Percentiles rank a stretch among this genome's conserved stretches.
Evolutionary conservation across 176 grass and related monocot species (phyloP).

Genomic region (Alopecurus myosuroides): DNA sequence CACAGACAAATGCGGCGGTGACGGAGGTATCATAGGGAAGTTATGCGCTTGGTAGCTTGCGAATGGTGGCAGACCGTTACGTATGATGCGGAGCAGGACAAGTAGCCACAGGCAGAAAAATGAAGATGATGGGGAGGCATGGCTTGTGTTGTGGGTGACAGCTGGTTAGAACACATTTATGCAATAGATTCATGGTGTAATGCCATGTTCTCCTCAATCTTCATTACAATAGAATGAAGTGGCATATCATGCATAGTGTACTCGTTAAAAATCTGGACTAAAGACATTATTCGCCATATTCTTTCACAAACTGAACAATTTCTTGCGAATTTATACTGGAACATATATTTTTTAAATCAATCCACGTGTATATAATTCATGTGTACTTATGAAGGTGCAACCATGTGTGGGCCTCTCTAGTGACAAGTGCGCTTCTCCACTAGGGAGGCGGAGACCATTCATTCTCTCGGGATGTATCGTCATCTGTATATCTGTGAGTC

Average conservation of each 20-base stretch:
- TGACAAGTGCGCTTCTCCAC: slow-evolving; percentile 57
- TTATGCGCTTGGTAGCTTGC: too few species aligned
- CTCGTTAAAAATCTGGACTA: neutral
- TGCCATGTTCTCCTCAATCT: neutral
- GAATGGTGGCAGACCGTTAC: too few species aligned
- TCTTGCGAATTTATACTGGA: neutral
- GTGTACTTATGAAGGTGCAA: slow-evolving; percentile 36
- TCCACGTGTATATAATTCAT: fast-evolving
- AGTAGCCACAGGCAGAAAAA: too few species aligned
- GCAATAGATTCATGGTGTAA: neutral
- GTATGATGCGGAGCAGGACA: too few species aligned
- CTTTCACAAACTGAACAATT: neutral
- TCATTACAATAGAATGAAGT: neutral
- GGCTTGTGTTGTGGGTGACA: too few species aligned
- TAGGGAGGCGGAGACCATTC: slow-evolving; percentile 66
- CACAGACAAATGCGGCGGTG: too few species aligned
- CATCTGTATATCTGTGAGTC: slow-evolving; percentile 60
- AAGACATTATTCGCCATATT: neutral
- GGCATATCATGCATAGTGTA: neutral
- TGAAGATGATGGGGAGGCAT: too few species aligned
- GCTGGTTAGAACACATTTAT: neutral
- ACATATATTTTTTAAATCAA: neutral
- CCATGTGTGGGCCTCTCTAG: slow-evolving; percentile 65
- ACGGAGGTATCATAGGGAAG: too few species aligned
- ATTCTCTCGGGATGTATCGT: slow-evolving; percentile 56